Conservation (phyloP, 805 yeast species). For the Candida insectorum region DNA sequence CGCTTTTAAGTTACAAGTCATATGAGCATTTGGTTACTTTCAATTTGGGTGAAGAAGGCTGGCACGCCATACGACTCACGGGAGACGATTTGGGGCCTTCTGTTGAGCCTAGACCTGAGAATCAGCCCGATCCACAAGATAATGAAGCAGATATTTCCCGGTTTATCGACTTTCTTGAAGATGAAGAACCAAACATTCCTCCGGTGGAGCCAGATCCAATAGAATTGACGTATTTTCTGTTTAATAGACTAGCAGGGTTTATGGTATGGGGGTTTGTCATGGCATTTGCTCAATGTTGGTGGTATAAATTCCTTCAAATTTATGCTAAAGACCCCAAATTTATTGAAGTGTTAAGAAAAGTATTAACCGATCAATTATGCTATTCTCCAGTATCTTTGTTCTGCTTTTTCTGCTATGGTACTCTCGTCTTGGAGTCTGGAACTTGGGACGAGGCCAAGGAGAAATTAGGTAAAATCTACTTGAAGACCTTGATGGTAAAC, state of each 20-base stretch:
- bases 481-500: conserved; percentile 64
- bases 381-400: conserved; percentile 85
- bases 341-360: conserved; percentile 81
- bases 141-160: background rate
- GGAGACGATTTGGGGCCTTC: too few relatives aligned
- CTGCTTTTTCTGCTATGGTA: conserved; percentile 79
- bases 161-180: background rate
- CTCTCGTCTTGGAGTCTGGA: conserved; percentile 75
- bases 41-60: conserved; percentile 3
- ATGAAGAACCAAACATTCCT: too few relatives aligned
- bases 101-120: background rate
- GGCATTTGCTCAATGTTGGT: conserved; percentile 79
- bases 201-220: background rate
- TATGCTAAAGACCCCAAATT: conserved; percentile 81
- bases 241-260: conserved; percentile 71
- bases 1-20: conserved; percentile 37
- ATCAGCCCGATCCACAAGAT: background rate
- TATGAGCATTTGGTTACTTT: conserved; percentile 20
- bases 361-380: conserved; percentile 82
- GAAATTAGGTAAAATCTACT: conserved; percentile 64
- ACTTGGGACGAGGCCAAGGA: conserved; percentile 57
- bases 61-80: too few relatives aligned
- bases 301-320: conserved; percentile 84
- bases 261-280: conserved; percentile 83
- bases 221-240: conserved; percentile 49